Base-by-base conservation (phyloP, 2,329 filamentous ascomycete genomes). In the Plenodomus lindquistii region DNA sequence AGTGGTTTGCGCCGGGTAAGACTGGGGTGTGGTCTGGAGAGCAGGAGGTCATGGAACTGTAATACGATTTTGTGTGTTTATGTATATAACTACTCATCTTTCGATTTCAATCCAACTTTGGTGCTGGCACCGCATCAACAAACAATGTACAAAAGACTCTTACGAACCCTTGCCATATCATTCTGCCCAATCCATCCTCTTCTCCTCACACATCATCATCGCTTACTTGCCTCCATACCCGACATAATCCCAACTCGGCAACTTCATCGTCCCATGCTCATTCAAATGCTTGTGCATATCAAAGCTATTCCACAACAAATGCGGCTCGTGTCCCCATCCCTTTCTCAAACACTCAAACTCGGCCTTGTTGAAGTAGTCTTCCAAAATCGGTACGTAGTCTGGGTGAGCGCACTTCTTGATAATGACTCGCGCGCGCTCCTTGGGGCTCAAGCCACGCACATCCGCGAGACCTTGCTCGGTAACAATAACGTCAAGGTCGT, bases 401-500 rank as follows among this genome's bases (percentile, higher is more conserved):
- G 90, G 89, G 76, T 96, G 91, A 2, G 89, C 84, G 73, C 89
- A 94, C 77, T 93, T 89, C 56, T 88, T 81, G 72, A 96, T 93
- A 67, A 96, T 95, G 58, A 92, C 87, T 40, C 88, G 80, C 10
- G 91, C 90, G 38, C 91, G 80, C 79, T 96, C 89, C 44, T 85
- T 82, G 1, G 91, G 91, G 56, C 83, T 85, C 58, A 96, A 78
- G 42, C 91, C 91, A 36, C 90, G 84, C 1, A 96, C 91, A 66
- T 96, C 91, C 21, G 91, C 91, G 19, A 95, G 82, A 48, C 91
- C 91, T 70, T 84, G 82, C 67, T 85, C 83, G 0, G 83, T 85
- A n/a, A 96, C 91, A 38, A 96, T 75, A n/a, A 96, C 85, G 62
- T 96, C 91, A 34, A 96, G 81, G 70, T 96, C 91, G 73, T 95